These are phyloP conservation scores for Fistulina hepatica DNA, from an alignment of 1,284 basidiomycete species.

Conservation along the genomic window DNA sequence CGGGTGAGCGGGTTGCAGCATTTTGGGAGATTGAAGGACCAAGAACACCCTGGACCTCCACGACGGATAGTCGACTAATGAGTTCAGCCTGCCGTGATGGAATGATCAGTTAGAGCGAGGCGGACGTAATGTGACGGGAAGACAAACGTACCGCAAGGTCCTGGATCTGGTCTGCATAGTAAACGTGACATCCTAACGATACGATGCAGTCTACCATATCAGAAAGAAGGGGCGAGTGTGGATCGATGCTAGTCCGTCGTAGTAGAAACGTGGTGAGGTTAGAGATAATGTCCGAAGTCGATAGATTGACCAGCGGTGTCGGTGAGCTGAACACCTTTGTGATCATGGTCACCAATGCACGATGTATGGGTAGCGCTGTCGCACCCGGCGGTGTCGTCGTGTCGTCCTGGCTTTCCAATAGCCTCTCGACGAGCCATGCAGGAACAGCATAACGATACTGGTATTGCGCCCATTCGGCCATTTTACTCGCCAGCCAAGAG, in stretches of 20 bases:
- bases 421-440: conserved; percentile 72
- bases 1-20: conserved; percentile 47
- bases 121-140: conserved; percentile 1
- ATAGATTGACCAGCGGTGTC: conserved; percentile 79
- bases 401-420: conserved; percentile 60
- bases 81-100: conserved; percentile 52
- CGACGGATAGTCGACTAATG: conserved; percentile 59
- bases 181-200: conserved; percentile 81
- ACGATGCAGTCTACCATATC: conserved; percentile 72
- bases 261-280: conserved; percentile 68
- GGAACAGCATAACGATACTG: conserved; percentile 90
- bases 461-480: conserved; percentile 79
- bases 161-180: conserved; percentile 95
- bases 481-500: conserved; percentile 72
- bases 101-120: conserved; percentile 3
- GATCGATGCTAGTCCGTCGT: conserved; percentile 54
- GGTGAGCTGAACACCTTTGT: conserved; percentile 76
- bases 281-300: conserved; percentile 81
- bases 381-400: too few species aligned
- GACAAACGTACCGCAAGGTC: conserved; percentile 57
- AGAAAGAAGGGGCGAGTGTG: conserved; percentile 60
- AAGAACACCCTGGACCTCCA: conserved; percentile 55
- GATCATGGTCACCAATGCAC: conserved; percentile 72
- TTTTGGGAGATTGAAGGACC: conserved; percentile 33
- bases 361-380: conserved; percentile 50